Evolutionary conservation across 2,329 filamentous ascomycete genomes (phyloP).

Genomic region (Microcyclospora tardicrescens): DNA sequence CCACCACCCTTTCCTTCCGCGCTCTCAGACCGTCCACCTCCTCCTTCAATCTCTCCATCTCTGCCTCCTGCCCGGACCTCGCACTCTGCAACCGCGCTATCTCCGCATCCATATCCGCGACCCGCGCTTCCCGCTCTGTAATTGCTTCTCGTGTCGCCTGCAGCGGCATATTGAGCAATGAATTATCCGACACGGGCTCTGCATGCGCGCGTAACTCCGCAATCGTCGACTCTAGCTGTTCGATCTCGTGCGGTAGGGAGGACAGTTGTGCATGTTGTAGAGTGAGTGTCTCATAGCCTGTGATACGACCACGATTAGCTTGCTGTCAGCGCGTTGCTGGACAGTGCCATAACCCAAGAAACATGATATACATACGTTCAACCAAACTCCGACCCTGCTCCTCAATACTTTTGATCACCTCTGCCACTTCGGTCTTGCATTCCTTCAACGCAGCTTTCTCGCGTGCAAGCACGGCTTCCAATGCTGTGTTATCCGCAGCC

Average conservation of each 20-base stretch:
- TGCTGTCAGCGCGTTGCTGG: conserved; percentile 1
- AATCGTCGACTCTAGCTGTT: conserved; percentile 38
- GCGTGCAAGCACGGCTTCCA: conserved; percentile 57
- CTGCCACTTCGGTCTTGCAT: conserved; percentile 65
- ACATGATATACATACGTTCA: conserved; percentile 28
- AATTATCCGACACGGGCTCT: conserved; percentile 19
- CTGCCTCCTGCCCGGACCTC: conserved; percentile 52
- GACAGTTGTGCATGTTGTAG: conserved; percentile 39
- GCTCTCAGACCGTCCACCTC: conserved; percentile 58
- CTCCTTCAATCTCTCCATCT: conserved; percentile 51
- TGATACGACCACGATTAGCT: neutral
- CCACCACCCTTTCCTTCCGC: conserved; percentile 50
- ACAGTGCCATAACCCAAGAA: neutral
- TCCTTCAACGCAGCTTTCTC: conserved; percentile 65
- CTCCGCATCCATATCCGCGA: conserved; percentile 29
- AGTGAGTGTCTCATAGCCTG: conserved; percentile 43
- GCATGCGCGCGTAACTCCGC: conserved; percentile 30
- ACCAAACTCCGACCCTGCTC: conserved; percentile 45
- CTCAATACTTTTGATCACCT: conserved; percentile 62
- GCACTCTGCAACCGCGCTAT: conserved; percentile 43
- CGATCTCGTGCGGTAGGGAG: conserved; percentile 39
- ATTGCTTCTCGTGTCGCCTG: conserved; percentile 30
- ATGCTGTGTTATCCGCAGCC: conserved; percentile 64
- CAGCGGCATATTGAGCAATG: conserved; percentile 31
- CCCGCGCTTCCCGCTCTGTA: conserved; percentile 27